A percentile compares a stretch with the other conserved stretches of the same genome.
Conservation (phyloP, 352 stramenopile genomes). For the Phytophthora pisi region DNA sequence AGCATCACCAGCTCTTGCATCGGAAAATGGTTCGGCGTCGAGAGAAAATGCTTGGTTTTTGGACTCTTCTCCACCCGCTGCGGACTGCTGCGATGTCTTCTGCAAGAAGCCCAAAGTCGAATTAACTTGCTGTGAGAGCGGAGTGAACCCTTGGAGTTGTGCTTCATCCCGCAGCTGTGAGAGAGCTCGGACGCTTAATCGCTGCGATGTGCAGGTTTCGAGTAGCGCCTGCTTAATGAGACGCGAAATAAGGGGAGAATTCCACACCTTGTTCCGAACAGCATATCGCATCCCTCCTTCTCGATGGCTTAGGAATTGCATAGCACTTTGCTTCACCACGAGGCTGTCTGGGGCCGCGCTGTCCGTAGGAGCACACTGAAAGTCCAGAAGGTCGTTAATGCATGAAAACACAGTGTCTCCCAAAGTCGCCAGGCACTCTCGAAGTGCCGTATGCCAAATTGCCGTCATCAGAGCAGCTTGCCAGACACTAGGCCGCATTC, state of each 20-base stretch:
- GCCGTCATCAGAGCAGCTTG: conserved; percentile 60
- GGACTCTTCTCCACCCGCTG: not conserved
- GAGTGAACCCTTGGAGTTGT: conserved; percentile 16
- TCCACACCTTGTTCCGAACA: conserved; percentile 39
- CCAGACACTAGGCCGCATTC: conserved; percentile 65
- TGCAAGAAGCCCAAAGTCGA: conserved; percentile 48
- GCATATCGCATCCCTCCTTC: conserved; percentile 43
- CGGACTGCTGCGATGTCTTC: conserved; percentile 1
- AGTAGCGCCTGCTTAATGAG: conserved; percentile 68
- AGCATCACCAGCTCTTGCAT: not conserved
- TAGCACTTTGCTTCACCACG: conserved; percentile 58
- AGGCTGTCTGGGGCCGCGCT: conserved; percentile 32
- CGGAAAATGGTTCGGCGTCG: conserved; percentile 11
- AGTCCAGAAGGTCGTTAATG: conserved; percentile 62
- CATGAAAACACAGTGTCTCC: conserved; percentile 53
- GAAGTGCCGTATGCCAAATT: conserved; percentile 66
- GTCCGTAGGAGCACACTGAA: conserved; percentile 45
- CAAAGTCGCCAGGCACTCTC: conserved; percentile 43
- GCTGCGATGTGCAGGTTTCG: conserved; percentile 49
- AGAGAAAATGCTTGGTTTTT: conserved; percentile 12
- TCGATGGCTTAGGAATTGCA: conserved; percentile 56
- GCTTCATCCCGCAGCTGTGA: conserved; percentile 45
- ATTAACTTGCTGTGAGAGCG: conserved; percentile 45
- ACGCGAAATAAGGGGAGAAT: conserved; percentile 42
- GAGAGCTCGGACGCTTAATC: conserved; percentile 49